Evolutionary conservation across 371 early-diverging fungal species (phyloP).

Genomic region (Mortierella sp.): DNA sequence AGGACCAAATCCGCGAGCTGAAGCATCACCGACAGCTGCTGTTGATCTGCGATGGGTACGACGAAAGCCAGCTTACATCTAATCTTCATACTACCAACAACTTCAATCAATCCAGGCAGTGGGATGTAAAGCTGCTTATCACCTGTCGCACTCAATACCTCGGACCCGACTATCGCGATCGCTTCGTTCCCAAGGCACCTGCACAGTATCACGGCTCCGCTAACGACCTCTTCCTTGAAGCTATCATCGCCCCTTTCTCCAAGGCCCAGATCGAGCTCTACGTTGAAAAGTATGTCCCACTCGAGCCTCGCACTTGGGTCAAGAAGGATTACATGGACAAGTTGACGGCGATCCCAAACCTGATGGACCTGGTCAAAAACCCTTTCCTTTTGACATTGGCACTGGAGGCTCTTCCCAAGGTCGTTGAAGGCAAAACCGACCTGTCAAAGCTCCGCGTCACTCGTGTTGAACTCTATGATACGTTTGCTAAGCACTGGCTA

Average conservation of each 20-base stretch:
- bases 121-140: conserved; percentile 15
- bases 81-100: conserved; percentile 7
- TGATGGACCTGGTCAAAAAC: conserved; percentile 20
- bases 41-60: conserved; percentile 22
- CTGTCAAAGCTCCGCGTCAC: background rate
- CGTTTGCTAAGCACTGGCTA: conserved; percentile 10
- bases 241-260: conserved; percentile 8
- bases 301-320: background rate
- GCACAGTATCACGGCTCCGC: background rate
- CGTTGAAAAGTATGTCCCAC: background rate
- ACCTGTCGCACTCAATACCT: conserved; percentile 10
- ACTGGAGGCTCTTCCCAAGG: conserved; percentile 6
- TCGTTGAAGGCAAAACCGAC: background rate
- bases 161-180: background rate
- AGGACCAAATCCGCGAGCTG: conserved; percentile 6
- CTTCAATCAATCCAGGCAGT: background rate
- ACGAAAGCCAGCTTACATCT: background rate
- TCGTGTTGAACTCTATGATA: conserved; percentile 16
- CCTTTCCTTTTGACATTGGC: conserved; percentile 17
- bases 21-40: background rate
- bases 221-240: conserved; percentile 2
- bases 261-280: conserved; percentile 15
- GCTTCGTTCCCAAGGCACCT: background rate
- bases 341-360: background rate
- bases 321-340: conserved; percentile 8